Conservation (phyloP, 1,284 basidiomycete genomes). For the Puccinia novopanici region DNA sequence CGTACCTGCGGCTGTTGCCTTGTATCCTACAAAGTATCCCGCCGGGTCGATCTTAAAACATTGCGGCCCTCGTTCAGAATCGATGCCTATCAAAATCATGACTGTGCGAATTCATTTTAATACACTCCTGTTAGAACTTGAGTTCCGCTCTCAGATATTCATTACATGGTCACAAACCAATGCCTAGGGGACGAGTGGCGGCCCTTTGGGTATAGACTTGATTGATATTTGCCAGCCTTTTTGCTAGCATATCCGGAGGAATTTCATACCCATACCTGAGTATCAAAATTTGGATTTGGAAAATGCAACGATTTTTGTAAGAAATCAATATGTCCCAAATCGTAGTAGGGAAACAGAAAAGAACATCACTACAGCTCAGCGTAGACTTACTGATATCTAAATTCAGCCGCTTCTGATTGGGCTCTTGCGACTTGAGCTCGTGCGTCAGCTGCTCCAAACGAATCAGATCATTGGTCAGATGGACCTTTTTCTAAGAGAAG, state of each 20-base stretch:
- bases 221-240: constrained; percentile 95
- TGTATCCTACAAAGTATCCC: constrained; percentile 97
- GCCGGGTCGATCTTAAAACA: constrained; percentile 98
- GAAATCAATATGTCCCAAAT: no score
- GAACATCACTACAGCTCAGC: not conserved
- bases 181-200: constrained; percentile 94
- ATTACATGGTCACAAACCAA: constrained; percentile 67
- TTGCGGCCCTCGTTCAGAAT: constrained; percentile 81
- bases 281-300: no score
- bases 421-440: constrained; percentile 86
- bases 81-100: constrained; percentile 93
- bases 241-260: constrained; percentile 88
- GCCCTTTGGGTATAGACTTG: constrained; percentile 98
- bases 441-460: constrained; percentile 73
- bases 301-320: no score
- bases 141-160: not conserved
- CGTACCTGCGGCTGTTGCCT: constrained; percentile 91
- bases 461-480: constrained; percentile 19
- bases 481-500: not conserved
- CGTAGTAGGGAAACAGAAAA: not conserved
- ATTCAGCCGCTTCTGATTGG: constrained; percentile 85
- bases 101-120: constrained; percentile 63
- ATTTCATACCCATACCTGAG: constrained; percentile 81
- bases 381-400: constrained; percentile 76
- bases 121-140: constrained; percentile 8